These are phyloP conservation scores for Sclerotinia trifoliorum DNA, from an alignment of 2,329 filamentous ascomycete species.

Conservation along the genomic window DNA sequence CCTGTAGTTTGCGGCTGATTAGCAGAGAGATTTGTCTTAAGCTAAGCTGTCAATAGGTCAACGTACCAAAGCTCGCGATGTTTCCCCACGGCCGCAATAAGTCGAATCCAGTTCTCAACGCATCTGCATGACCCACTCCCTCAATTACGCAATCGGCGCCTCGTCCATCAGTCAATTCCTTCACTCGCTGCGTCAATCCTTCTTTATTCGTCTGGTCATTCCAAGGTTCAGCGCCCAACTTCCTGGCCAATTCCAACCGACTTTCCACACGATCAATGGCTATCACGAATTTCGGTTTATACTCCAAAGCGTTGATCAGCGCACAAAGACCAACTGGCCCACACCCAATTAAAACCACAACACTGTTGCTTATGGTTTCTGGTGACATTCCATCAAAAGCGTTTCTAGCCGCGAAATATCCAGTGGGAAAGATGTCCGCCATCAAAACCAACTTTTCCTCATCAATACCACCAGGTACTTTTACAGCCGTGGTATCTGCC, in stretches of 20 bases:
- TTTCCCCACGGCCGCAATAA: slow-evolving; percentile 69
- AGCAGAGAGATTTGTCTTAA: not conserved
- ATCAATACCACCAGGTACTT: slow-evolving; percentile 68
- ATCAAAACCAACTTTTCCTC: slow-evolving; percentile 78
- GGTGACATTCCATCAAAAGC: slow-evolving; percentile 62
- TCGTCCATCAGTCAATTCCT: slow-evolving; percentile 72
- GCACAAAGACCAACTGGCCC: slow-evolving; percentile 85
- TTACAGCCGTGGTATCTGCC: slow-evolving; percentile 77
- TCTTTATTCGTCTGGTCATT: slow-evolving; percentile 70
- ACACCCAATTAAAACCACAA: slow-evolving; percentile 79
- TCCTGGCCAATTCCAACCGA: slow-evolving; percentile 69
- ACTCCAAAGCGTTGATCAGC: slow-evolving; percentile 72
- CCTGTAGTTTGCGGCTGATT: not conserved
- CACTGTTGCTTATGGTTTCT: slow-evolving; percentile 62
- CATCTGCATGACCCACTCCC: slow-evolving; percentile 69
- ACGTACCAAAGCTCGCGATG: slow-evolving; percentile 49
- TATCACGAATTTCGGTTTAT: slow-evolving; percentile 71
- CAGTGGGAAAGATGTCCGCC: slow-evolving; percentile 89
- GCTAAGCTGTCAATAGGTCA: not conserved
- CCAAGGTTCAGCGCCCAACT: slow-evolving; percentile 76
- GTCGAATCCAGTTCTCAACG: slow-evolving; percentile 69
- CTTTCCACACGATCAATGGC: slow-evolving; percentile 77
- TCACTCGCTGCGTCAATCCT: slow-evolving; percentile 64
- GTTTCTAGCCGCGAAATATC: slow-evolving; percentile 79
- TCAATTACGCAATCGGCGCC: slow-evolving; percentile 85